Base-by-base conservation (phyloP, 2,329 filamentous ascomycete species). In the Fusarium oxysporum region DNA sequence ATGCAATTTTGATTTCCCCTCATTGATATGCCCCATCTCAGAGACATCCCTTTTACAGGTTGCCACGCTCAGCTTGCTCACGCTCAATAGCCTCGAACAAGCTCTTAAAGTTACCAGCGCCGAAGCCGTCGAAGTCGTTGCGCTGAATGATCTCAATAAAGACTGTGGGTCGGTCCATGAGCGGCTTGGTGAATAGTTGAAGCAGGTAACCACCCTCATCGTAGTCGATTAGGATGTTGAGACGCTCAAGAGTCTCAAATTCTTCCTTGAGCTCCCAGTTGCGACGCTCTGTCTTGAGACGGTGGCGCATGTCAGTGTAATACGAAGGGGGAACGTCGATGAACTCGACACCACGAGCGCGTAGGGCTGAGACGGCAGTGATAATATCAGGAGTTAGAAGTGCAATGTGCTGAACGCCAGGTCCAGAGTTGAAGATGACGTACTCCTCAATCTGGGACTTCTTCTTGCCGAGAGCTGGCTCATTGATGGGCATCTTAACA, bases 401-500 rank as follows among this genome's bases (percentile, higher is more conserved):
- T 17, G 95, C 96, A 74, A 98, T 96, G 84, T 98, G 96, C 85
- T 98, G 96, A 1, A 98, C 94, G 51, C 96, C 96, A 0, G 95
- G 86, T 2, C 96, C 96, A 56, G 92, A 90, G 85, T 97, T 97
- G 86, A 96, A 98, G 80, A 93, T 87, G 74, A 98, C 91, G 80
- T 92, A 95, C 85, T 98, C 96, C 82, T 98, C 95, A 76, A 98
- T 98, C 84, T 98, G 96, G 16, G 91, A 94, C 82, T 94, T 93
- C 84, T 94, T 96, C 85, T 96, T 96, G 66, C 95, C 96, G 3
- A 89, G 86, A 1, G 96, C 96, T 4, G 96, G 96, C 85, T 98
- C 95, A 86, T 98, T 98, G 88, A 98, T 97, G 78, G 96, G 96
- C 95, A 98, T 98, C 85, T 98, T 98, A 83, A 98, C 94, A 8